phyloP scores from a whole-genome alignment of 257 asterid genomes.

The Marsdenia floribunda region DNA sequence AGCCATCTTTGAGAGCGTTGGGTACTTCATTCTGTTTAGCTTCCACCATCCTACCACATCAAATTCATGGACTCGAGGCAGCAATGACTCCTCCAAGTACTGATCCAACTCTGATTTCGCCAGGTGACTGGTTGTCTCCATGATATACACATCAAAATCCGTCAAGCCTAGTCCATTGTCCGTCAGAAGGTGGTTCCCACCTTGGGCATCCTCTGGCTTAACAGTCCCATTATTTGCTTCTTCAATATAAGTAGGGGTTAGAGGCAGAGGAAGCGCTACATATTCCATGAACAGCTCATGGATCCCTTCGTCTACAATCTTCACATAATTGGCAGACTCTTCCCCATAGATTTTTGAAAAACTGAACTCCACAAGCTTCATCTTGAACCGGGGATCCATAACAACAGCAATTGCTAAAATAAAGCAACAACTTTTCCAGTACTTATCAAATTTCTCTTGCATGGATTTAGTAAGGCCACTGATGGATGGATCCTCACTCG shows the following conservation, averaged over 20 bases:
- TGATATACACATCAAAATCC: slow-evolving; percentile 75
- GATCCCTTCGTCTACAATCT: slow-evolving; percentile 69
- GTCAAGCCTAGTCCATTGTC: slow-evolving; percentile 54
- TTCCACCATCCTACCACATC: slow-evolving; percentile 99
- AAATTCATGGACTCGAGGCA: slow-evolving; percentile 84
- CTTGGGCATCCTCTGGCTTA: slow-evolving; percentile 44
- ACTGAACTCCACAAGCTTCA: slow-evolving; percentile 87
- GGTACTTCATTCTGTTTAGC: slow-evolving; percentile 69
- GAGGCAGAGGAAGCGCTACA: slow-evolving; percentile 54
- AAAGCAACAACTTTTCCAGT: slow-evolving; percentile 80
- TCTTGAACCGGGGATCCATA: slow-evolving; percentile 94
- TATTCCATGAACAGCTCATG: slow-evolving; percentile 86
- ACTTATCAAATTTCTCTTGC: slow-evolving; percentile 72
- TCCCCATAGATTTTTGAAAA: slow-evolving; percentile 78
- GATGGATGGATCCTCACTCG: slow-evolving; percentile 59
- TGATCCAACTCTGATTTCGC: slow-evolving; percentile 79
- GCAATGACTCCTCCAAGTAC: slow-evolving; percentile 84
- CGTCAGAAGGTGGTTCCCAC: slow-evolving; percentile 21
- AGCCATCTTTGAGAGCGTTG: slow-evolving; percentile 92
- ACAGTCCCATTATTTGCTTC: slow-evolving; percentile 42
- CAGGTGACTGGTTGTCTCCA: slow-evolving; percentile 73
- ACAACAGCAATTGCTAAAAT: slow-evolving; percentile 85
- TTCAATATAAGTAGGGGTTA: slow-evolving; percentile 51
- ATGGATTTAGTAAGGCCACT: slow-evolving; percentile 54
- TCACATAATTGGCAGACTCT: slow-evolving; percentile 54